These are phyloP conservation scores for Toxicodendron radicans DNA, from an alignment of 345 rosid genomes.

Conservation along the genomic window DNA sequence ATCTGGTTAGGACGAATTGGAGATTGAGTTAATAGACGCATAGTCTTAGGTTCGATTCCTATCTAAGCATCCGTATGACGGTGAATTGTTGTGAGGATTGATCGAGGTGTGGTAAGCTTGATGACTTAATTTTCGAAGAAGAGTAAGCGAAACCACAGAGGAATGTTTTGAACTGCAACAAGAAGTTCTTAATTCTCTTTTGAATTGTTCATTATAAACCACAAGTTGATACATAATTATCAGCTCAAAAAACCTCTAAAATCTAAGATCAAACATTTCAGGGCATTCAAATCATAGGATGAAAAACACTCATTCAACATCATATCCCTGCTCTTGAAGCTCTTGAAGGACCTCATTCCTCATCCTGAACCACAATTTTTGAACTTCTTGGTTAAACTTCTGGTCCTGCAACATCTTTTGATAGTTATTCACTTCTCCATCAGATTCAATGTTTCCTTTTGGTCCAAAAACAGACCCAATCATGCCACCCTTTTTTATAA, in stretches of 20 bases:
- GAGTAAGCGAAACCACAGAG: background rate
- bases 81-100: no score
- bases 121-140: background rate
- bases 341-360: constrained; percentile 84
- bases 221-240: background rate
- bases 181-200: background rate
- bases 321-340: constrained; percentile 79
- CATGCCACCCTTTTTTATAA: constrained; percentile 75
- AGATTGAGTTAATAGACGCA: no score
- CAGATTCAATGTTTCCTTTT: constrained; percentile 63
- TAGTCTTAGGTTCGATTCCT: no score
- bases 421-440: constrained; percentile 47
- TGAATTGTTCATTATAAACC: background rate
- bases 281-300: background rate
- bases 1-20: no score
- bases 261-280: background rate
- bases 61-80: no score
- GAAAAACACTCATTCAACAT: constrained; percentile 46
- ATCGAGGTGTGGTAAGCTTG: no score
- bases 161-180: background rate
- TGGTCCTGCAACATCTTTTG: constrained; percentile 65
- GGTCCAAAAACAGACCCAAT: constrained; percentile 73
- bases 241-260: background rate
- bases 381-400: constrained; percentile 72
- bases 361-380: constrained; percentile 85